Evolutionary conservation across 768 basidiomycete genomes (phyloP).

Genomic region (Collybia mongolica): DNA sequence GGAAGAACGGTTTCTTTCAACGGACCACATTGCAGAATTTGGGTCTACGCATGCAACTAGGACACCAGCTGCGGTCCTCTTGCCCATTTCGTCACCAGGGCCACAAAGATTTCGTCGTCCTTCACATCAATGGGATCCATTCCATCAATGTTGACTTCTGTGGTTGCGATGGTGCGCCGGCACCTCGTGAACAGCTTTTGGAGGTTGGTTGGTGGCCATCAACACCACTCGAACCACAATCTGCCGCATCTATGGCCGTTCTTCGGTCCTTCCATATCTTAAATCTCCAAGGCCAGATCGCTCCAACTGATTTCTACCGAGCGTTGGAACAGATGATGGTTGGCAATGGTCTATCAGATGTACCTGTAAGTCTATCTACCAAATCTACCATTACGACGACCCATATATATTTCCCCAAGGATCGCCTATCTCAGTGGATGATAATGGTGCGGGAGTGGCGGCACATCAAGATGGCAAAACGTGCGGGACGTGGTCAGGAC

Average conservation of each 20-base stretch:
- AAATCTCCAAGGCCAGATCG: conserved; percentile 8
- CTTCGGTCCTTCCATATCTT: conserved; percentile 10
- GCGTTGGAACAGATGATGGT: conserved; percentile 6
- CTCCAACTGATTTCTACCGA: conserved; percentile 8
- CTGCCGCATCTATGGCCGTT: conserved; percentile 6
- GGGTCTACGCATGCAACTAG: conserved; percentile 6
- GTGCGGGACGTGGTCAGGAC: conserved; percentile 14
- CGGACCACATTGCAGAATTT: not conserved
- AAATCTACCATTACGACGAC: not conserved
- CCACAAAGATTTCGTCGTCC: conserved; percentile 4
- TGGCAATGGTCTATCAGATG: conserved; percentile 1
- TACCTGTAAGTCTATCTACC: not conserved
- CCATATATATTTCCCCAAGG: not conserved
- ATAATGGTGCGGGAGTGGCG: conserved; percentile 10
- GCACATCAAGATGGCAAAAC: conserved; percentile 15
- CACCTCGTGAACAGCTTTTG: conserved; percentile 3
- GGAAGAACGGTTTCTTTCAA: conserved; percentile 1
- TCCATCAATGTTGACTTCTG: conserved; percentile 4
- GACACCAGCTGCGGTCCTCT: not conserved
- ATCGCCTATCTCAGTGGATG: conserved; percentile 5
- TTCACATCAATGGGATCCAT: conserved; percentile 9
- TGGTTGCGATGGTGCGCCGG: not conserved
- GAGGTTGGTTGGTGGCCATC: conserved; percentile 7
- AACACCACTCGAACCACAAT: conserved; percentile 7
- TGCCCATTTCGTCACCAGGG: conserved; percentile 3